Evolutionary conservation across 2,329 filamentous ascomycete genomes (phyloP).

Genomic region (Pseudogymnoascus sp.): DNA sequence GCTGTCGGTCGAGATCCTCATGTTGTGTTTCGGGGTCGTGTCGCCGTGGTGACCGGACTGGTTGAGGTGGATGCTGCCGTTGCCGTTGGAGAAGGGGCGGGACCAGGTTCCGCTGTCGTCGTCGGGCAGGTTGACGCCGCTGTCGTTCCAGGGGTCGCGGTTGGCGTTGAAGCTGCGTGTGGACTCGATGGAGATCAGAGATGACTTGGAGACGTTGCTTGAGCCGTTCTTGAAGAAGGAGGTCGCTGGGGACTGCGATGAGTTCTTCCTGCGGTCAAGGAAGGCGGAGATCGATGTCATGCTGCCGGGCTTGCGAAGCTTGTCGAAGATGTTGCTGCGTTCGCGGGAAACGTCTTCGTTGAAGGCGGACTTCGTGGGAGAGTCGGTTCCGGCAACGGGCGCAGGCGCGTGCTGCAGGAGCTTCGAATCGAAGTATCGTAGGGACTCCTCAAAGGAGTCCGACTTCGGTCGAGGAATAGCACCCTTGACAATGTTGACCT

Average conservation of each 20-base stretch:
- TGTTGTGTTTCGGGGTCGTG: conserved; percentile 72
- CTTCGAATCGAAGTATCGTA: conserved; percentile 96
- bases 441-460: conserved; percentile 93
- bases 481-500: conserved; percentile 78
- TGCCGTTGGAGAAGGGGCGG: conserved; percentile 59
- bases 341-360: conserved; percentile 73
- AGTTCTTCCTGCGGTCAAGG: conserved; percentile 90
- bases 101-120: conserved; percentile 58
- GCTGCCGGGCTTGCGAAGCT: conserved; percentile 87
- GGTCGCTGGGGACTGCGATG: conserved; percentile 69
- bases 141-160: conserved; percentile 97
- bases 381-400: conserved; percentile 66
- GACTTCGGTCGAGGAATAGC: conserved; percentile 98
- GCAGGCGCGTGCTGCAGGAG: conserved; percentile 86
- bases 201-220: conserved; percentile 85
- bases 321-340: conserved; percentile 77
- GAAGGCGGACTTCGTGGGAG: conserved; percentile 78
- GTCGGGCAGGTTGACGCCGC: conserved; percentile 86
- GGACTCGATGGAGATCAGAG: conserved; percentile 90
- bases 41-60: conserved; percentile 66
- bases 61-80: conserved; percentile 49
- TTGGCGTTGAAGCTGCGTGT: conserved; percentile 84
- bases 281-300: conserved; percentile 96
- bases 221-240: conserved; percentile 90
- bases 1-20: conserved; percentile 81